Evolutionary conservation across 495 filamentous ascomycete genomes (phyloP), one percentile per base, ranked within the genome.

Genomic region (Annulohypoxylon maeteangense): DNA sequence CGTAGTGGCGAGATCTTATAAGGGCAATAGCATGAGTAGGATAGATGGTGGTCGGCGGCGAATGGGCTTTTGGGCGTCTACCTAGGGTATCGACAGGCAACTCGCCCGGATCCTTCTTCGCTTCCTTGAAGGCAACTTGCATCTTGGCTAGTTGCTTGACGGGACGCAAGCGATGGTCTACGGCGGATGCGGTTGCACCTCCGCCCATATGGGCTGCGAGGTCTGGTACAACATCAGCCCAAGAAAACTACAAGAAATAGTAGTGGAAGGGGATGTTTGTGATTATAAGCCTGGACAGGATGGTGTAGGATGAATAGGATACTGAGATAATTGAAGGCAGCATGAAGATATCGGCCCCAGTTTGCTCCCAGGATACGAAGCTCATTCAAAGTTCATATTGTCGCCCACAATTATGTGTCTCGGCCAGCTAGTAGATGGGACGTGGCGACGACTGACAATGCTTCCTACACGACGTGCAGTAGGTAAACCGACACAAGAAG

Each of bases 111-210:
- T 74, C 74, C 50, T 62, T 64, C 11, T 18, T 18, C 1, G 8
- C 18, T 0, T 34, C 25, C 14, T 66, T 18, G 0, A 34, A 65
- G 16, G n/a, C 20, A 55, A 50, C 22, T 44, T 80, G 61, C 47
- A 76, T 25, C 22, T 79, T 75, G 7, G 70, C 75, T 18, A 80
- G 65, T 44, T 72, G 67, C 56, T 78, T 81, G 22, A 86, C 59
- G 6, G 79, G 76, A 12, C 84, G 78, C 61, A 87, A 78, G 11
- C 78, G 80, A 63, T 86, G 84, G 25, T 86, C 77, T 8, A 86
- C 68, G 14, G 80, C 77, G 8, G 74, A 69, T 11, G 25, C 70
- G n/a, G 82, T 76, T 12, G 66, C 55, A 11, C 66, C 72, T 10
- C 62, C 74, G 32, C 74, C 74, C 20, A 70, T 32, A n/a, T 65